Base-by-base conservation (phyloP, 306 rosid genomes). In the Elaeagnus macrophylla region DNA sequence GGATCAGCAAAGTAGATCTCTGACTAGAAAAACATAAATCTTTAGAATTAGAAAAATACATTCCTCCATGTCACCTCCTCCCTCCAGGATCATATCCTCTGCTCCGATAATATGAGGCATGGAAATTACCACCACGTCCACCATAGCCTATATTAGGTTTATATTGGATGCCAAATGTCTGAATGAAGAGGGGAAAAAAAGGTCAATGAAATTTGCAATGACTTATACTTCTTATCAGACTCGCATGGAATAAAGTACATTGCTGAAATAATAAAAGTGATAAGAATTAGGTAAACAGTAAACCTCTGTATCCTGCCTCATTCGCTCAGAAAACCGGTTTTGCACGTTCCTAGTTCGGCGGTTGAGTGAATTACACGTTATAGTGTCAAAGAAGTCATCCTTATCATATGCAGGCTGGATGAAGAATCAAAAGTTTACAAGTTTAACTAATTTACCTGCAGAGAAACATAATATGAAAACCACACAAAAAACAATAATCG, bases 341-440 rank as follows among this genome's bases (percentile, higher is more conserved):
- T 72, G 81, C 48, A 69, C 79, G 19, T 68, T 79, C 65, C 85
- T 71, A 25, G 60, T 65, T 58, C 95, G 84, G 46, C 66, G 77
- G 66, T 59, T 53, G 61, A 76, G 60, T 11, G 89, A 74, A 69
- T 78, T 70, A 37, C 84, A 69, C 1, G 94, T 83, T 56, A 83
- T 79, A 63, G 94, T 69, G 69, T 87, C 96, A 67, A 87, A 87
- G 70, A 87, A 87, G 38, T 83, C 86, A 56, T 83, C 93, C 79
- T 86, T 86, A 39, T 69, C 74, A 56, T 86, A 86, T 17, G 84
- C 84, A 61, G 86, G 61, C 88, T 86, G 81, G 77, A 73, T 52
- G 32, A 46, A 44, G 51, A 62, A 68, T 48, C 50, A 78, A 65
- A 13, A 5, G 36, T 53, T 45, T 51, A 37, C 48, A 37, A 56